These are phyloP conservation scores for Agaricales sp. DNA, from an alignment of 1,284 basidiomycete species.

Conservation along the genomic window DNA sequence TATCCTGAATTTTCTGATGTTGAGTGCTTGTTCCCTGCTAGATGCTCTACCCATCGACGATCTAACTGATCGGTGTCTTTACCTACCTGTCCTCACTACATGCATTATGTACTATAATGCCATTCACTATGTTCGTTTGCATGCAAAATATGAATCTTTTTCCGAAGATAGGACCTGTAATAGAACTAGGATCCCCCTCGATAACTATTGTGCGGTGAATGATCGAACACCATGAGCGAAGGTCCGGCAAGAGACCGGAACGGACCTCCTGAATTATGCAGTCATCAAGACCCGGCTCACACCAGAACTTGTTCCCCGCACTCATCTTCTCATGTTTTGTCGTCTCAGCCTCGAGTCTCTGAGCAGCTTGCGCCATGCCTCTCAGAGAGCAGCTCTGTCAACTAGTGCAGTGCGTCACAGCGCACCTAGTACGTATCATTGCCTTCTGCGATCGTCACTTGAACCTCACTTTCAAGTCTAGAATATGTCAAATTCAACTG, in stretches of 20 bases:
- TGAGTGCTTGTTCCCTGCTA: constrained; percentile 16
- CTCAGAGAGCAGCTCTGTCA: background rate
- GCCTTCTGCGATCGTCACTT: background rate
- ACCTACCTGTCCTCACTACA: background rate
- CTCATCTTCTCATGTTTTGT: constrained; percentile 1
- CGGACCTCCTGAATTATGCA: constrained; percentile 1
- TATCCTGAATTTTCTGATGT: constrained; percentile 10
- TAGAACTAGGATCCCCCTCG: no score
- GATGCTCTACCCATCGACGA: constrained; percentile 54
- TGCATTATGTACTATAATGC: background rate
- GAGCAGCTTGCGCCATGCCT: background rate
- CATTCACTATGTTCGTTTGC: background rate
- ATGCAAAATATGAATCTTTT: background rate
- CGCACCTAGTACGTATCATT: background rate
- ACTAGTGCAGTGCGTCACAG: background rate
- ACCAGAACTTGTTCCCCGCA: background rate
- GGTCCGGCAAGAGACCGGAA: background rate
- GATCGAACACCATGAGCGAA: no score
- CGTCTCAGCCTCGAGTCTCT: background rate
- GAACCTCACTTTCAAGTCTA: constrained; percentile 10
- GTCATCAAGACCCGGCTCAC: background rate
- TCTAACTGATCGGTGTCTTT: constrained; percentile 20
- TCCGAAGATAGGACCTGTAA: no score
- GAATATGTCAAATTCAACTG: constrained; percentile 55
- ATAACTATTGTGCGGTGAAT: no score